phyloP scores from a whole-genome alignment of 768 basidiomycete genomes.

The Sporobolomyces pararoseus region DNA sequence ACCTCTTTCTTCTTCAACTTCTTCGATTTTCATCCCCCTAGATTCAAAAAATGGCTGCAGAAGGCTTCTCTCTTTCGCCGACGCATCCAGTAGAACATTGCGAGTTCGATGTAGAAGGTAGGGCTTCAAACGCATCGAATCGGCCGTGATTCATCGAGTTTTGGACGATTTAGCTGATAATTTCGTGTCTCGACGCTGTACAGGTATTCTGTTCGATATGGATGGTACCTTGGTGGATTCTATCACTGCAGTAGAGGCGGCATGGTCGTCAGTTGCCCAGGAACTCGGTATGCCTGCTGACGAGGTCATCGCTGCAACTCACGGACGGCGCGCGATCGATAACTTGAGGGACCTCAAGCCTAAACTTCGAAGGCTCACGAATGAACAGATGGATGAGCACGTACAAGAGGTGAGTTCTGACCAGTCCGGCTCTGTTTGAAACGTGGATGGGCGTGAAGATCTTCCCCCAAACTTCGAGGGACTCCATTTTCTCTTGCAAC shows the following conservation, averaged over 20 bases:
- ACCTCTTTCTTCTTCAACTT: neutral
- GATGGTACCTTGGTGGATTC: conserved; percentile 72
- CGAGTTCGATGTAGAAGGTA: conserved; percentile 29
- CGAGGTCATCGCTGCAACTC: conserved; percentile 68
- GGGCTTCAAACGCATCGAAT: neutral
- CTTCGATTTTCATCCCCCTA: neutral
- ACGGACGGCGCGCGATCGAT: conserved; percentile 72
- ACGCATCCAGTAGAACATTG: conserved; percentile 32
- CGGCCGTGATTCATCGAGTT: neutral
- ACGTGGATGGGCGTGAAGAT: too few species aligned
- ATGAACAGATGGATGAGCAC: conserved; percentile 44
- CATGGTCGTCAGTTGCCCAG: conserved; percentile 67
- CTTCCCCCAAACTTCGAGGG: too few species aligned
- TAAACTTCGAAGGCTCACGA: conserved; percentile 41
- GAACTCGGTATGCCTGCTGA: conserved; percentile 67
- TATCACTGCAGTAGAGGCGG: conserved; percentile 64
- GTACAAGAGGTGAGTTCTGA: conserved; percentile 39
- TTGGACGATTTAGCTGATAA: too few species aligned
- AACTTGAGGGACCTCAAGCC: conserved; percentile 57
- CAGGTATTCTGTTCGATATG: conserved; percentile 55
- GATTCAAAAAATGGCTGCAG: neutral
- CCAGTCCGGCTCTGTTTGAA: neutral
- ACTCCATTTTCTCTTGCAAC: too few species aligned
- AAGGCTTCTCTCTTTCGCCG: conserved; percentile 13
- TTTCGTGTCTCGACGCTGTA: neutral